phyloP scores from a whole-genome alignment of 2,329 filamentous ascomycete genomes.

The Ophiostoma himal-ulmi region DNA sequence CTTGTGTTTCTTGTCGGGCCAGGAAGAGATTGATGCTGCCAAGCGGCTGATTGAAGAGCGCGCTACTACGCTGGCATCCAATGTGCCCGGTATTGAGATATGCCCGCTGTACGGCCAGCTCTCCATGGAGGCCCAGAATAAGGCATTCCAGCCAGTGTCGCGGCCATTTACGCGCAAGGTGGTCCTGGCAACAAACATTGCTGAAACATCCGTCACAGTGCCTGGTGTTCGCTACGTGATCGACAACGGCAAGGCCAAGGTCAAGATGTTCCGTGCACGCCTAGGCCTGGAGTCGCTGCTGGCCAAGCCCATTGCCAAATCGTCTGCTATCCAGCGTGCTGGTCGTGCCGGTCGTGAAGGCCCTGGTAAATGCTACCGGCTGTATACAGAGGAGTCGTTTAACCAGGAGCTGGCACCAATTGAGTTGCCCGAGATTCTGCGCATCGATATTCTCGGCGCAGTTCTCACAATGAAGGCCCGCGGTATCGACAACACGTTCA shows the following conservation, averaged over 20 bases:
- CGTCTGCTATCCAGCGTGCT: constrained; percentile 83
- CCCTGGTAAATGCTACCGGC: constrained; percentile 78
- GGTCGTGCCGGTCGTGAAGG: constrained; percentile 93
- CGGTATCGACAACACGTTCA: constrained; percentile 72
- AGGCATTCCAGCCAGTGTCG: constrained; percentile 71
- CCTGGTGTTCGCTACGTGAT: constrained; percentile 87
- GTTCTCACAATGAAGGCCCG: constrained; percentile 90
- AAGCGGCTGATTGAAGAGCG: constrained; percentile 78
- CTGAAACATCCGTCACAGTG: constrained; percentile 96
- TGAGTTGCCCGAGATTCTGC: constrained; percentile 81
- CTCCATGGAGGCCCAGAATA: constrained; percentile 77
- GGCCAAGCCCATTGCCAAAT: constrained; percentile 85
- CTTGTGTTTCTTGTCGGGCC: constrained; percentile 83
- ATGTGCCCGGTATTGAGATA: constrained; percentile 65
- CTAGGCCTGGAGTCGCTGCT: constrained; percentile 87
- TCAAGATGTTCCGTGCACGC: constrained; percentile 80
- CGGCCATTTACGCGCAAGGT: constrained; percentile 75
- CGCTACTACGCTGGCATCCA: constrained; percentile 62
- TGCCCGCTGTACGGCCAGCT: constrained; percentile 87
- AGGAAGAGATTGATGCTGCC: constrained; percentile 82
- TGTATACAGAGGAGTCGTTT: constrained; percentile 80
- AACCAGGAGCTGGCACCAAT: constrained; percentile 57
- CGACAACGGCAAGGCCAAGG: constrained; percentile 88
- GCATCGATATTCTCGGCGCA: constrained; percentile 81
- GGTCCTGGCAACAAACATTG: constrained; percentile 91